Conservation (phyloP, 2,329 filamentous ascomycete genomes). For the Epicoccum sorghinum region DNA sequence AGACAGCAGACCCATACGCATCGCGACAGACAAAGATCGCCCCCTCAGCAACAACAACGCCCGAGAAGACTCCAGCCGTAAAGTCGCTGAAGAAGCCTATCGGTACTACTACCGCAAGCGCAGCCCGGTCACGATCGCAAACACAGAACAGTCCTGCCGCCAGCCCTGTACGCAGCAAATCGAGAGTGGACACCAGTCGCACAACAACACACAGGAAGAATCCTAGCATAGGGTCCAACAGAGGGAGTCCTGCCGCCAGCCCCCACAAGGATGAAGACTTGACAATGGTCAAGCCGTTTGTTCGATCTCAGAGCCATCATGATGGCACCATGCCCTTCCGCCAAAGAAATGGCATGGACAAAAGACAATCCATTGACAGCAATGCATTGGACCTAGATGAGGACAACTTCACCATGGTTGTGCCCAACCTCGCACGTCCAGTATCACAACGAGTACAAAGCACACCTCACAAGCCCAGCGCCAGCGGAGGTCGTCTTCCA, state of each 20-base stretch:
- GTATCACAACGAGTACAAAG: slow-evolving; percentile 34
- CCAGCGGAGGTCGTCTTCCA: slow-evolving; percentile 33
- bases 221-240: slow-evolving; percentile 34
- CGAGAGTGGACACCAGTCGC: slow-evolving; percentile 35
- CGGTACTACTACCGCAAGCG: slow-evolving; percentile 32
- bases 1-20: slow-evolving; percentile 62
- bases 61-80: slow-evolving; percentile 51
- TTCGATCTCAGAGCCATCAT: slow-evolving; percentile 42
- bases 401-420: slow-evolving; percentile 59
- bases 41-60: slow-evolving; percentile 56
- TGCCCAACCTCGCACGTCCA: slow-evolving; percentile 50
- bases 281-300: slow-evolving; percentile 55
- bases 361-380: slow-evolving; percentile 49
- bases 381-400: slow-evolving; percentile 46
- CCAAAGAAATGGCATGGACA: slow-evolving; percentile 48
- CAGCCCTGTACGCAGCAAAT: slow-evolving; percentile 47
- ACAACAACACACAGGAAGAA: slow-evolving; percentile 37
- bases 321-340: slow-evolving; percentile 41
- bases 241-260: slow-evolving; percentile 42
- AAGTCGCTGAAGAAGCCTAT: slow-evolving; percentile 47
- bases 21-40: slow-evolving; percentile 50
- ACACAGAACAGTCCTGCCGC: slow-evolving; percentile 44
- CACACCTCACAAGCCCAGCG: slow-evolving; percentile 41
- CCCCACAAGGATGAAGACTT: slow-evolving; percentile 54
- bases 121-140: slow-evolving; percentile 38